Base-by-base conservation (phyloP, 495 filamentous ascomycete species). In the Aspergillus biplanus region DNA sequence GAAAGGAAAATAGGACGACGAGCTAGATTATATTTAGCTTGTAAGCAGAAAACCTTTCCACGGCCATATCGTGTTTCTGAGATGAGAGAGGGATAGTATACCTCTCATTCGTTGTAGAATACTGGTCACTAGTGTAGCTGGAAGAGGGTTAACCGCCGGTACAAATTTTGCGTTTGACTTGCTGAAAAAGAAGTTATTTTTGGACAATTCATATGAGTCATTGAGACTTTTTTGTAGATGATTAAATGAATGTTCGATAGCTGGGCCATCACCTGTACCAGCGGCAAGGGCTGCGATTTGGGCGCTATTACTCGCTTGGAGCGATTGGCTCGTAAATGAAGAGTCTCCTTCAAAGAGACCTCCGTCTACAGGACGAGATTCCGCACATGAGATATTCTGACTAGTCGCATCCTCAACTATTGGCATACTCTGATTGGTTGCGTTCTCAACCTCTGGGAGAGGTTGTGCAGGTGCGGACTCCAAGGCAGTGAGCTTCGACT, bases 1-100 rank as follows among this genome's bases (percentile, higher is more conserved):
- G 52, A 66, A 1, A 70, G 33, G 44, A 70, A 67, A 8, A 67
- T 56, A 9, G 67, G 61, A 59, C 58, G 58, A 12, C 33, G 27
- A 1, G 21, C 46, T 59, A 16, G 53, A 52, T 27, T 27, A 1
- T 27, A 27, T 27, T 27, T 27, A 27, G 21, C n/a, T n/a, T n/a
- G n/a, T n/a, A n/a, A n/a, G n/a, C n/a, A n/a, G n/a, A n/a, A n/a
- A n/a, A n/a, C n/a, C n/a, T n/a, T n/a, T n/a, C n/a, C 2, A 39
- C 37, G 37, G 13, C 37, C 0, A 39, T 49, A 18, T 48, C 7
- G 39, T 37, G 13, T 32, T 12, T 37, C 39, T 16, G 3, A 16
- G 12, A 7, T 7, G 46, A 0, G 7, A 33, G 21, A 12, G 27
- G 18, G 11, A 16, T 21, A 15, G 4, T 46, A 50, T 50, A 59